Evolutionary conservation across 1,139 yeast genomes (phyloP).

Genomic region (Groenewaldozyma sp.): DNA sequence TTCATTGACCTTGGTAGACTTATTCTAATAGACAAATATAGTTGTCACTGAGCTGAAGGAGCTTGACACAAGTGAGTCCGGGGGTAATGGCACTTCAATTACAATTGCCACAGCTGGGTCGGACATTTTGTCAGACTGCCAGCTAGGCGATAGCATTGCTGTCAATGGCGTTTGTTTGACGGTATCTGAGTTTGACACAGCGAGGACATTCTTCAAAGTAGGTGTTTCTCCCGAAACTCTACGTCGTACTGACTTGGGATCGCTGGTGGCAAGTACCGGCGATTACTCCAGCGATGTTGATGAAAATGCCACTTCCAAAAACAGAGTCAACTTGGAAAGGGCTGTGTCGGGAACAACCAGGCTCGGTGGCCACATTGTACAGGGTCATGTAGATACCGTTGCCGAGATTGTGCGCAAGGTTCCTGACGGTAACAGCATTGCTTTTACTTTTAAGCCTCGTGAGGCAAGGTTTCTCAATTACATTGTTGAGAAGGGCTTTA

Average conservation of each 20-base stretch:
- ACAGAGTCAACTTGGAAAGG: slow-evolving; percentile 76
- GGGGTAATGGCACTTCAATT: slow-evolving; percentile 74
- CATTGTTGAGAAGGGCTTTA: slow-evolving; percentile 89
- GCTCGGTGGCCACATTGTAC: slow-evolving; percentile 95
- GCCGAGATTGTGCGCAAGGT: slow-evolving; percentile 51
- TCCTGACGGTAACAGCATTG: slow-evolving; percentile 71
- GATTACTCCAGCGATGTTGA: too few species aligned
- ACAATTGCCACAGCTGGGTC: slow-evolving; percentile 53
- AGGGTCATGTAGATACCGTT: slow-evolving; percentile 91
- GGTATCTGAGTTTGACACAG: slow-evolving; percentile 65
- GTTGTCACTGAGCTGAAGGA: slow-evolving; percentile 40
- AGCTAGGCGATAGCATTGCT: slow-evolving; percentile 86
- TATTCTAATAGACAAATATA: slow-evolving; percentile 20
- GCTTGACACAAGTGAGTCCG: slow-evolving; percentile 47
- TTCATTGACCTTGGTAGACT: slow-evolving; percentile 1
- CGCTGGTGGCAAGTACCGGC: slow-evolving; percentile 31
- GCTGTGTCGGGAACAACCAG: slow-evolving; percentile 79
- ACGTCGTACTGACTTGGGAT: slow-evolving; percentile 68
- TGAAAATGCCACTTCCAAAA: slow-evolving; percentile 43
- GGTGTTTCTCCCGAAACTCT: slow-evolving; percentile 93
- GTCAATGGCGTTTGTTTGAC: slow-evolving; percentile 88
- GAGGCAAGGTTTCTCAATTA: slow-evolving; percentile 57
- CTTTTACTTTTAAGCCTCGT: slow-evolving; percentile 63
- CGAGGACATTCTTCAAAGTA: slow-evolving; percentile 51
- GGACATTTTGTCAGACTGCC: slow-evolving; percentile 61